These are phyloP conservation scores for Ceratocystis eucalypticola DNA, from an alignment of 2,329 filamentous ascomycete species.

Conservation along the genomic window DNA sequence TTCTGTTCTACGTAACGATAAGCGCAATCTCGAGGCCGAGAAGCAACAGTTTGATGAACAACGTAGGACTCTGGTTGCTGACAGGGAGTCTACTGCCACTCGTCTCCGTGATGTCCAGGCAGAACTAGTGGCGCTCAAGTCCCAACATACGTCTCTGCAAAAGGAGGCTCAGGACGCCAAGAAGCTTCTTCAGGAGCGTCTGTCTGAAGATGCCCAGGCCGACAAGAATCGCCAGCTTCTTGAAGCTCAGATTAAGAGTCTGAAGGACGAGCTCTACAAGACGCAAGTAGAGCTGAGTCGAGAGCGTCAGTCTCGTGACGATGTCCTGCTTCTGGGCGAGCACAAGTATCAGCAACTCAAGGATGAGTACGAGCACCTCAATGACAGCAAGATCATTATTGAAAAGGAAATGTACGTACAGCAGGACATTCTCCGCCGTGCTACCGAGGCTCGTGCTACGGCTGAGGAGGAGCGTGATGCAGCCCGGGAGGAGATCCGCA, in stretches of 20 bases:
- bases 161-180: conserved; percentile 84
- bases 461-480: conserved; percentile 84
- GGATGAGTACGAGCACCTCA: conserved; percentile 72
- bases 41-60: conserved; percentile 67
- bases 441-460: conserved; percentile 63
- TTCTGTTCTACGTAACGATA: conserved; percentile 67
- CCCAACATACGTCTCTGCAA: conserved; percentile 70
- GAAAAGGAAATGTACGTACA: conserved; percentile 96
- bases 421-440: conserved; percentile 76
- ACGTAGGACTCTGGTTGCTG: conserved; percentile 52
- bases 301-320: conserved; percentile 84
- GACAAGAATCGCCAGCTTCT: conserved; percentile 68
- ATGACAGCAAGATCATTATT: conserved; percentile 91
- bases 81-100: conserved; percentile 65
- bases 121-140: conserved; percentile 73
- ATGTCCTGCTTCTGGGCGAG: conserved; percentile 79
- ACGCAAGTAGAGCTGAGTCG: conserved; percentile 79
- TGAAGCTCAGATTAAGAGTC: conserved; percentile 72
- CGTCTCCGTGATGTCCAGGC: conserved; percentile 76
- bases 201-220: conserved; percentile 79
- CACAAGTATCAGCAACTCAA: conserved; percentile 74
- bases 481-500: conserved; percentile 71
- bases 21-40: conserved; percentile 71
- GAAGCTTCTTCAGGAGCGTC: conserved; percentile 68
- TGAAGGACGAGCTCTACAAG: conserved; percentile 74